Percentiles rank a stretch among this genome's conserved stretches.
These are phyloP conservation scores for Silene vulgaris DNA, from an alignment of 179 eudicot genomes.

Conservation along the genomic window DNA sequence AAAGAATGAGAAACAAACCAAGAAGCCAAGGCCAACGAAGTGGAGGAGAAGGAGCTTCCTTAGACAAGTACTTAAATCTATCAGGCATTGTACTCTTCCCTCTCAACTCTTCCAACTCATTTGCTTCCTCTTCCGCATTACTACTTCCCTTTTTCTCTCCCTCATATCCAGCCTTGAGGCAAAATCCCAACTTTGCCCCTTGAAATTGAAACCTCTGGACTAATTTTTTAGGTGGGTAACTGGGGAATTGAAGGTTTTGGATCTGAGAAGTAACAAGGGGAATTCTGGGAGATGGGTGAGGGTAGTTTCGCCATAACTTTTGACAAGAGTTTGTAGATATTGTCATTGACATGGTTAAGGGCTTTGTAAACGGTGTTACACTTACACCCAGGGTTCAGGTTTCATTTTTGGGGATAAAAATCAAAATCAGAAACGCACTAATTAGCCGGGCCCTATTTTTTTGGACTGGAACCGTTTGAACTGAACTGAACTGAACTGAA, in stretches of 20 bases:
- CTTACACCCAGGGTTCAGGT: too few relatives aligned
- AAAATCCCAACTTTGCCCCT: constrained; percentile 21
- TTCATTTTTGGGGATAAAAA: neutral
- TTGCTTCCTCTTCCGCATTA: constrained; percentile 23
- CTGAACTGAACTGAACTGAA: too few relatives aligned
- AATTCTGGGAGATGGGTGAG: constrained; percentile 21
- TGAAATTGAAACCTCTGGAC: constrained; percentile 14
- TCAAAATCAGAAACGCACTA: too few relatives aligned
- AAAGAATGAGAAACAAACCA: constrained; percentile 33
- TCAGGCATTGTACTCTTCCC: constrained; percentile 73
- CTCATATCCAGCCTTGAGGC: constrained; percentile 29
- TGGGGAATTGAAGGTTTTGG: constrained; percentile 18
- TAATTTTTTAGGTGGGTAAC: constrained; percentile 3
- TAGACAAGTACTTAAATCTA: constrained; percentile 51
- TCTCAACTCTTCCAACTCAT: constrained; percentile 47
- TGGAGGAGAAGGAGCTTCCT: constrained; percentile 58
- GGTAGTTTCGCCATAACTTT: constrained; percentile 14
- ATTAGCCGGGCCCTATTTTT: too few relatives aligned
- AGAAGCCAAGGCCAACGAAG: constrained; percentile 73
- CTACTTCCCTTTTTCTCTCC: constrained; percentile 23
- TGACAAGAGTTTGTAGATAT: constrained; percentile 9
- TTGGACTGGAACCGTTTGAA: too few relatives aligned
- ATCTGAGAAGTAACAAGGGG: constrained; percentile 15
- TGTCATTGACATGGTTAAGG: constrained; percentile 15
- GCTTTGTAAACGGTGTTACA: neutral